Base-by-base conservation (phyloP, 1,284 basidiomycete species). In the Ceraceosorus guamensis region DNA sequence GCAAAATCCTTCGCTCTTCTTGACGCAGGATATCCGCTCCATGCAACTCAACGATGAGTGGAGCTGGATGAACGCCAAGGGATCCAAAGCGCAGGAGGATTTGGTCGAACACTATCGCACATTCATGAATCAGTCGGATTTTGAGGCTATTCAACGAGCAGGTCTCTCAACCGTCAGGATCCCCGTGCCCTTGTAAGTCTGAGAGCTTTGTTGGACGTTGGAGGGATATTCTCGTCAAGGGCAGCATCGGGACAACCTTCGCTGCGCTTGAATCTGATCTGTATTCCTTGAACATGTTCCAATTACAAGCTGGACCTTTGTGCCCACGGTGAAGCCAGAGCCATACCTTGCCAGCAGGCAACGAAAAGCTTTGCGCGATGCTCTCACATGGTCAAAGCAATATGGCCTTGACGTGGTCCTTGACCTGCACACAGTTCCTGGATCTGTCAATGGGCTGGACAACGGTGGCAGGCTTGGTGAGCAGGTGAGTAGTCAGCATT, bases 101-200 rank as follows among this genome's bases (percentile, higher is more conserved):
- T 53, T 76, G 13, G 46, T 62, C 39, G 45, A 55, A 32, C 76
- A 77, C 48, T 76, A 73, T 70, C 64, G 66, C 39, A 73, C 70
- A 5, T 77, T 69, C 54, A 65, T 76, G 45, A 66, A 61, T 18
- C 77, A 78, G 50, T 67, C 72, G 32, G 79, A 79, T 56, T 79
- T 79, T 61, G 65, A 66, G 54, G 65, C 70, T 35, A 68, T 78
- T 59, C 53, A 67, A 57, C 30, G 59, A 59, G 50, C 69, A 67
- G 62, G 73, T 51, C 55, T 78, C 66, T 68, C 78, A 71, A 72
- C 77, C 55, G 65, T 79, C 35, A n/a, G 54, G 11, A 44, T 55
- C n/a, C 37, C 37, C 37, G 8, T 41, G 37, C 37, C 37, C 37
- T 41, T 41, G 13, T 46, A 24, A 46, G 30, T 48, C n/a, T n/a